Percentiles rank a stretch among this genome's conserved stretches.
phyloP scores from a whole-genome alignment of 371 early-diverging fungal species.

The Haplosporangium sp. region DNA sequence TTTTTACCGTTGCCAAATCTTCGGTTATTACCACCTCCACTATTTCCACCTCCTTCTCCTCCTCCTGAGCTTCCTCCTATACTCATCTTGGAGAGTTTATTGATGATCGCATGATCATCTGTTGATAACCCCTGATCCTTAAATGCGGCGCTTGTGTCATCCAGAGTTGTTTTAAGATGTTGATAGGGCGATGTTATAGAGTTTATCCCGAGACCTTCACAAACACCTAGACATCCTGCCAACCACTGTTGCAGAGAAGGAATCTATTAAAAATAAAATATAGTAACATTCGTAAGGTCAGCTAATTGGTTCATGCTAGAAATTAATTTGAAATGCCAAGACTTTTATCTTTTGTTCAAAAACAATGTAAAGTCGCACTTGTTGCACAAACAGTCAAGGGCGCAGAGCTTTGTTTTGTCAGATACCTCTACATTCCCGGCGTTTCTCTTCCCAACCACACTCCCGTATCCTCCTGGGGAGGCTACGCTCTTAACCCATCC shows the following conservation, averaged over 20 bases:
- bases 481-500: conserved; percentile 33
- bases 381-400: neutral
- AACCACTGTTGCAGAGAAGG: conserved; percentile 45
- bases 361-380: neutral
- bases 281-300: neutral
- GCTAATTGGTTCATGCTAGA: neutral
- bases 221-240: conserved; percentile 38
- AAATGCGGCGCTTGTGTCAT: neutral
- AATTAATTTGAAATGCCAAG: conserved; percentile 21
- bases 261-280: conserved; percentile 10
- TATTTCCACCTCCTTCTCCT: conserved; percentile 17
- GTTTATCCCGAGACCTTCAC: conserved; percentile 33
- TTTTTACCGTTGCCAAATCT: conserved; percentile 31
- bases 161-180: neutral
- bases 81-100: conserved; percentile 6
- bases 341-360: conserved; percentile 19
- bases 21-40: conserved; percentile 18
- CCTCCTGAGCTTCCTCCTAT: neutral
- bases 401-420: neutral
- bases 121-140: conserved; percentile 1
- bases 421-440: conserved; percentile 36
- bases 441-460: conserved; percentile 29
- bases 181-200: conserved; percentile 6
- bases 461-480: conserved; percentile 42
- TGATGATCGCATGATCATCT: conserved; percentile 4